Evolutionary conservation across 2,329 filamentous ascomycete species (phyloP), one percentile per base, ranked within the genome.

Genomic region (Cladosporium sp.): DNA sequence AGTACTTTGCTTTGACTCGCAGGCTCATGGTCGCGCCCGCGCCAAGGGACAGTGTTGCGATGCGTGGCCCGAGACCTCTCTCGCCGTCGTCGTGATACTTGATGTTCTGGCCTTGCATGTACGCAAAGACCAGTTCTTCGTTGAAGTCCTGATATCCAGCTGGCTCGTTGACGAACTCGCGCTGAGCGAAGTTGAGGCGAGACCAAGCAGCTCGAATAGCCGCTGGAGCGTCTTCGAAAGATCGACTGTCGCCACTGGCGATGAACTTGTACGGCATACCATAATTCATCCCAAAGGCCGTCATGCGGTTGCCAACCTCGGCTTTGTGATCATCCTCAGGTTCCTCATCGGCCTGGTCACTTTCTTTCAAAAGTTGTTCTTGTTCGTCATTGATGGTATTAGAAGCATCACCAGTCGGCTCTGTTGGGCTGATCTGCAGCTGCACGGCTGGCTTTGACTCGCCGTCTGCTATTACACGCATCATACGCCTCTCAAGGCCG

Each of bases 1-100:
- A 74, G 64, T 83, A 80, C 51, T 78, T 79, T 1, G 65, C 64
- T 70, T 88, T 88, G 55, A 82, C 77, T 1, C 82, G 76, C 64
- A 87, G 79, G 3, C 71, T 70, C 85, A 88, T 88, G 0, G 73
- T 73, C 0, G 84, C 82, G 0, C 81, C 78, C 0, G 78, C 80
- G 1, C 86, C 86, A 0, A 88, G 74, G 1, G 83, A 85, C 6
- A 86, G 72, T 0, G 85, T 86, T 0, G 84, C 83, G 6, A 88
- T 84, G 0, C 82, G 84, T 0, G 84, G 82, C 0, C 85, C 85
- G 0, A 88, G 74, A 3, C 84, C 82, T 9, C 72, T 73, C 66
- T 89, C 86, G 4, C 86, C 86, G 63, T 89, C 87, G 59, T 88
- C 85, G 60, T 89, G 86, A 64, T 81, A 86, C 75, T 84, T 78